Conservation (phyloP, 768 basidiomycete species). For the Boletus eberwhitei region DNA sequence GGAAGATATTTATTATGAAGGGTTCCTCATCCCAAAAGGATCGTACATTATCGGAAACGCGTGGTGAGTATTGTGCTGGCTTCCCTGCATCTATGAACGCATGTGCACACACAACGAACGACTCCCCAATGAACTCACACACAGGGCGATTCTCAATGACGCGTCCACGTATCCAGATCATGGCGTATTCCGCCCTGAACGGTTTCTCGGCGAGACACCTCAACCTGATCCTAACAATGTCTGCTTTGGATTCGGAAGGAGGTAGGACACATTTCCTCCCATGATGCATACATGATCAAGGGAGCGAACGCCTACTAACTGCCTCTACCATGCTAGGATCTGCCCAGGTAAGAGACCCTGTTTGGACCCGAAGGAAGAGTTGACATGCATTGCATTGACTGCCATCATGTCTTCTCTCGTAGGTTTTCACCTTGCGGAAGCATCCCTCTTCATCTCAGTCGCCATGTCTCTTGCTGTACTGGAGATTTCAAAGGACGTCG, state of each 20-base stretch:
- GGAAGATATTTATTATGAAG: slow-evolving; percentile 19
- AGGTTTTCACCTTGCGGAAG: not conserved
- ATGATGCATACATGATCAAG: too few species aligned
- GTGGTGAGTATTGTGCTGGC: slow-evolving; percentile 17
- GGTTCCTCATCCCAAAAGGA: slow-evolving; percentile 25
- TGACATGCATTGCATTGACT: too few species aligned
- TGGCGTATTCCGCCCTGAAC: slow-evolving; percentile 32
- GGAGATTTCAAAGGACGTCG: slow-evolving; percentile 39
- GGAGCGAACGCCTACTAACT: not conserved
- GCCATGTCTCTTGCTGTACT: slow-evolving; percentile 44
- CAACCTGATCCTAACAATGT: slow-evolving; percentile 16
- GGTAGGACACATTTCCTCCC: too few species aligned
- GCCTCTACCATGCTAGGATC: not conserved
- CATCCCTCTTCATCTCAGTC: not conserved
- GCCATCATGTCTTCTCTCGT: not conserved
- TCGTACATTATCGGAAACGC: slow-evolving; percentile 19
- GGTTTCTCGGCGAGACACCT: slow-evolving; percentile 25
- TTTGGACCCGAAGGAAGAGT: not conserved
- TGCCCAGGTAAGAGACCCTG: slow-evolving; percentile 15
- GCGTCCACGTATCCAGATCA: slow-evolving; percentile 37
- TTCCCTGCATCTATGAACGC: not conserved
- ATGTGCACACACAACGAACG: not conserved
- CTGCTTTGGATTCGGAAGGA: slow-evolving; percentile 21
- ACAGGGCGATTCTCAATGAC: slow-evolving; percentile 53
- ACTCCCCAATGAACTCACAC: not conserved